A percentile compares a stretch with the other conserved stretches of the same genome.
phyloP scores from a whole-genome alignment of 352 stramenopile species.

The Thraustotheca clavata region DNA sequence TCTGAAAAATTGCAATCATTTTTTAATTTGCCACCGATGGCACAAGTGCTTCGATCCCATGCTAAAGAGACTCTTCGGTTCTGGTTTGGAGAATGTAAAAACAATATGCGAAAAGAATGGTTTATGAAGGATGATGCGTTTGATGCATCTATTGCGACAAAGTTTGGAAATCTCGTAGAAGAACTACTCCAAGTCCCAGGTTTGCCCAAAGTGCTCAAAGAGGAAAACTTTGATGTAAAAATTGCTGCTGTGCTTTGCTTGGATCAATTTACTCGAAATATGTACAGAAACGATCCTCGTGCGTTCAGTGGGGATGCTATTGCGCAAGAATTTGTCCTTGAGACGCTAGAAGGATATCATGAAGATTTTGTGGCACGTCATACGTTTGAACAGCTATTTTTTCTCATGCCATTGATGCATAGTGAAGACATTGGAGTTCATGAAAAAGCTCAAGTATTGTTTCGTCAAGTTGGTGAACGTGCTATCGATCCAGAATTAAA shows the following conservation, averaged over 20 bases:
- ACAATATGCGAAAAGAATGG: not conserved
- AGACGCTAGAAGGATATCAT: not conserved
- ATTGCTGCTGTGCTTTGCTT: conserved; percentile 4
- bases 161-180: not conserved
- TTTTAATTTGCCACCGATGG: too few relatives aligned
- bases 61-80: not conserved
- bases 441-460: conserved; percentile 24
- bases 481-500: conserved; percentile 4
- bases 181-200: not conserved
- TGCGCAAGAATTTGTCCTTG: conserved; percentile 23
- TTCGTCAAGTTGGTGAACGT: conserved; percentile 4
- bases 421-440: conserved; percentile 30
- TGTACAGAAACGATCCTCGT: conserved; percentile 35
- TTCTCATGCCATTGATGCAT: conserved; percentile 38
- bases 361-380: conserved; percentile 26
- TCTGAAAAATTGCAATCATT: too few relatives aligned
- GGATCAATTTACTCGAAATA: conserved; percentile 53
- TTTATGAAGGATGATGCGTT: not conserved
- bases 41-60: not conserved
- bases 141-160: not conserved
- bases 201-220: not conserved
- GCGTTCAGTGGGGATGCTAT: conserved; percentile 38
- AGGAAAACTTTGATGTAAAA: not conserved
- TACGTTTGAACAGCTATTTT: conserved; percentile 18
- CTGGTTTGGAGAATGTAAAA: conserved; percentile 10